Conservation (phyloP, 257 asterid species). For the Hygrophila difformis region DNA sequence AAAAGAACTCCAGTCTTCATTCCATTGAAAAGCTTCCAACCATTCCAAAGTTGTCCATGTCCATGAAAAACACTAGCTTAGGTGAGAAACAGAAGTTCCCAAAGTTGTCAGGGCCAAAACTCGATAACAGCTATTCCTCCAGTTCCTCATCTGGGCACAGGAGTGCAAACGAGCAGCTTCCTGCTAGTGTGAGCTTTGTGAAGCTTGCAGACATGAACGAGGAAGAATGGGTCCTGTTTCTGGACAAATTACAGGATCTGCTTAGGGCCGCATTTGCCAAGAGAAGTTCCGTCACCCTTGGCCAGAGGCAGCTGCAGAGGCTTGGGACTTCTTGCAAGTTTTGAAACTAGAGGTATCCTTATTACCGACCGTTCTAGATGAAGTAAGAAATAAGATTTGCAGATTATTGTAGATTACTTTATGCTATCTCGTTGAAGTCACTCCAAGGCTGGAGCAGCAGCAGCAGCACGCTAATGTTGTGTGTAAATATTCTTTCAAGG, state of each 20-base stretch:
- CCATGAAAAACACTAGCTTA: constrained; percentile 46
- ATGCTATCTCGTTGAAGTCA: constrained; percentile 15
- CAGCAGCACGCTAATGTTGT: constrained; percentile 10
- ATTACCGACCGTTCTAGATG: constrained; percentile 11
- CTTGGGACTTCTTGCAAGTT: constrained; percentile 99
- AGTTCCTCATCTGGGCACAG: constrained; percentile 77
- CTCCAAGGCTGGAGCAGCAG: constrained; percentile 16
- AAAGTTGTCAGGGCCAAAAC: constrained; percentile 39
- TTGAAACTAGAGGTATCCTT: constrained; percentile 45
- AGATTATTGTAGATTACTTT: constrained; percentile 31
- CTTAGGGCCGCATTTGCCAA: constrained; percentile 57
- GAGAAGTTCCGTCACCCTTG: constrained; percentile 37
- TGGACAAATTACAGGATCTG: constrained; percentile 73
- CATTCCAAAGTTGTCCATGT: constrained; percentile 49
- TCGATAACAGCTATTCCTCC: constrained; percentile 30
- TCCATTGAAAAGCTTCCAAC: constrained; percentile 21
- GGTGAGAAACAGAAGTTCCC: constrained; percentile 52
- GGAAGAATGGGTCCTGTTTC: constrained; percentile 72
- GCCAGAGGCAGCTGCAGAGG: constrained; percentile 87
- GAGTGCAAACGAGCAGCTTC: constrained; percentile 96
- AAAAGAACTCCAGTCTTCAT: constrained; percentile 15
- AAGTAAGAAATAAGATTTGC: constrained; percentile 21
- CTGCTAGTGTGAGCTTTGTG: constrained; percentile 70
- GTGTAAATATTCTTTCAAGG: constrained; percentile 69
- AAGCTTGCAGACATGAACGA: constrained; percentile 84